Base-by-base conservation (phyloP, 345 rosid species). In the Linum usitatissimum region DNA sequence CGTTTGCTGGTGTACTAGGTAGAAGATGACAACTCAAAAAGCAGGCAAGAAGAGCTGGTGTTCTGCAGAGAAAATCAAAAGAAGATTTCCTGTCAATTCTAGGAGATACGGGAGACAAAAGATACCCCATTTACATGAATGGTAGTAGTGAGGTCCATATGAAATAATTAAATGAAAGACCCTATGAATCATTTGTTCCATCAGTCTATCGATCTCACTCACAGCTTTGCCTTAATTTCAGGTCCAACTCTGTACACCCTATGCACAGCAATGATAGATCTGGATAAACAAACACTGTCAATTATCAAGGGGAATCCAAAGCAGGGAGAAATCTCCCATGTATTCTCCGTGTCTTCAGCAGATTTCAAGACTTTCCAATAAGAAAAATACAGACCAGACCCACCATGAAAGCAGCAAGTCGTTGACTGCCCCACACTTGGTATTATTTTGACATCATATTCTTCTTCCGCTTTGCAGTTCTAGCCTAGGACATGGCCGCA, bases 401-500 rank as follows among this genome's bases (percentile, higher is more conserved):
- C 14, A 13, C 62, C 64, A 5, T 28, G 28, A 31, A 38, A 19
- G 34, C 40, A 59, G 48, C 48, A 3, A 19, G 30, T 48, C 1
- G 34, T 30, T n/a, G 3, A 57, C 49, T 20, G 53, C 39, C 51
- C 51, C 51, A 45, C 51, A 45, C 51, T 45, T 64, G 3, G 30
- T 0, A 23, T 21, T 14, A 53, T 65, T 38, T 48, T 31, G 40
- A 55, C 23, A 58, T 38, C 9, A 19, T 55, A 45, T 45, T 45
- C 51, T 45, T 45, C 17, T 15, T 13, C 28, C 28, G 28, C 28
- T 12, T 45, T 45, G 51, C 10, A 45, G 51, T 59, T 70, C 53
- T 64, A 60, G 58, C 90, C 90, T 51, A 90, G 61, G 70, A 86
- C 71, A 73, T 93, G 97, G 62, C 97, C 97, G 55, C 97, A 66